phyloP scores from a whole-genome alignment of 371 early-diverging fungal species.

The Mucor indicus region DNA sequence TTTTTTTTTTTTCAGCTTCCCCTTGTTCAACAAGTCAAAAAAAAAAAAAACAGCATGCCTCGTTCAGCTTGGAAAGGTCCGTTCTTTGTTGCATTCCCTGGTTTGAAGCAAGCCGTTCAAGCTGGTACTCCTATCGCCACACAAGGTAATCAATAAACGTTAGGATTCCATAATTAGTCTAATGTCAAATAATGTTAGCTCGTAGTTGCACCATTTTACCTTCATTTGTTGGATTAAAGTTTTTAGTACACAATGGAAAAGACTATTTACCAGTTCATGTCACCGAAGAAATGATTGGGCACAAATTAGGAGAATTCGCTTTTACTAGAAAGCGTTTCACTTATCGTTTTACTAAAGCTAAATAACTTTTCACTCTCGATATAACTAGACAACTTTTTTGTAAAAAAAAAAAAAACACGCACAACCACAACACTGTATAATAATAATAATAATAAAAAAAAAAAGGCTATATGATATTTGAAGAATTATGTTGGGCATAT shows the following conservation, averaged over 20 bases:
- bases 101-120: slow-evolving; percentile 50
- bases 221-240: slow-evolving; percentile 85
- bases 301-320: slow-evolving; percentile 94
- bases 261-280: slow-evolving; percentile 82
- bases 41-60: no score
- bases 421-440: slow-evolving; percentile 3
- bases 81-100: slow-evolving; percentile 81
- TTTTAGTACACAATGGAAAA: slow-evolving; percentile 95
- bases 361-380: no score
- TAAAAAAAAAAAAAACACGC: background rate
- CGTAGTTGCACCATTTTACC: slow-evolving; percentile 93
- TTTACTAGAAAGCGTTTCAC: slow-evolving; percentile 87
- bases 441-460: background rate
- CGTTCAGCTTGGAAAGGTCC: slow-evolving; percentile 97
- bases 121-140: slow-evolving; percentile 51
- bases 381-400: no score
- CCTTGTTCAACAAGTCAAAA: no score
- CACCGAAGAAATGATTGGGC: slow-evolving; percentile 96
- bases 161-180: background rate
- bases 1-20: no score
- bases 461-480: no score
- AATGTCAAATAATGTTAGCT: slow-evolving; percentile 34
- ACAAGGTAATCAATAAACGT: slow-evolving; percentile 44
- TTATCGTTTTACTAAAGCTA: slow-evolving; percentile 87
- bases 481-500: no score